These are phyloP conservation scores for Serendipita vermifera DNA, from an alignment of 768 basidiomycete species.

Conservation along the genomic window DNA sequence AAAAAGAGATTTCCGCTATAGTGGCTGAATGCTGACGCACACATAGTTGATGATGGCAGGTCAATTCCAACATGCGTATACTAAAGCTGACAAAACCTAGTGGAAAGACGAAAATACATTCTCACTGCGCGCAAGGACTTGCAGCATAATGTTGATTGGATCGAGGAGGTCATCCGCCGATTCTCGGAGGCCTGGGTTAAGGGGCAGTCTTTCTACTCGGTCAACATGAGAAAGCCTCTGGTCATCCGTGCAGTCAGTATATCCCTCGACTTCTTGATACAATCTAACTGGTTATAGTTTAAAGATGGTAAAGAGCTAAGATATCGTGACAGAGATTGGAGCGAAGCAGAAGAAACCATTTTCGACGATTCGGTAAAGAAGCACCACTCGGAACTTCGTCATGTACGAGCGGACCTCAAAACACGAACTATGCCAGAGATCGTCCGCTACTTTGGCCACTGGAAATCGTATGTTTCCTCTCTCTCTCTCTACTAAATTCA, in stretches of 20 bases:
- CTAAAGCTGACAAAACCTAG: slow-evolving; percentile 25
- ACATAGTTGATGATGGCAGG: not conserved
- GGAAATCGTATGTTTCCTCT: slow-evolving; percentile 54
- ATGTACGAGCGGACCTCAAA: slow-evolving; percentile 59
- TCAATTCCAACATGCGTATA: not conserved
- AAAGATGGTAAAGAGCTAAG: slow-evolving; percentile 34
- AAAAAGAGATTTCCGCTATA: slow-evolving; percentile 19
- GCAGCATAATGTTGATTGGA: slow-evolving; percentile 61
- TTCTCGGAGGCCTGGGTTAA: slow-evolving; percentile 55
- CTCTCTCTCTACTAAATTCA: too few relatives aligned
- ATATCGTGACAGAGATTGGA: slow-evolving; percentile 62
- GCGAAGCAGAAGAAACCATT: slow-evolving; percentile 48
- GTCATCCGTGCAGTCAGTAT: slow-evolving; percentile 50
- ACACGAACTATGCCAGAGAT: slow-evolving; percentile 61
- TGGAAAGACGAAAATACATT: slow-evolving; percentile 49
- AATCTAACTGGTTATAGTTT: not conserved
- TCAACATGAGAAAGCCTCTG: slow-evolving; percentile 47
- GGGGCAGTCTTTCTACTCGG: slow-evolving; percentile 42
- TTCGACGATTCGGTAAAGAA: slow-evolving; percentile 63
- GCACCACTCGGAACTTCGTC: slow-evolving; percentile 71
- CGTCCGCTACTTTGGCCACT: slow-evolving; percentile 71
- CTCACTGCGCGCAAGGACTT: slow-evolving; percentile 42
- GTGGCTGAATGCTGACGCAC: not conserved
- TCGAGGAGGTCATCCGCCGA: slow-evolving; percentile 60
- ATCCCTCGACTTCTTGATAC: not conserved